These are phyloP conservation scores for Deinandra increscens DNA, from an alignment of 129 eudicot genomes.

Conservation along the genomic window DNA sequence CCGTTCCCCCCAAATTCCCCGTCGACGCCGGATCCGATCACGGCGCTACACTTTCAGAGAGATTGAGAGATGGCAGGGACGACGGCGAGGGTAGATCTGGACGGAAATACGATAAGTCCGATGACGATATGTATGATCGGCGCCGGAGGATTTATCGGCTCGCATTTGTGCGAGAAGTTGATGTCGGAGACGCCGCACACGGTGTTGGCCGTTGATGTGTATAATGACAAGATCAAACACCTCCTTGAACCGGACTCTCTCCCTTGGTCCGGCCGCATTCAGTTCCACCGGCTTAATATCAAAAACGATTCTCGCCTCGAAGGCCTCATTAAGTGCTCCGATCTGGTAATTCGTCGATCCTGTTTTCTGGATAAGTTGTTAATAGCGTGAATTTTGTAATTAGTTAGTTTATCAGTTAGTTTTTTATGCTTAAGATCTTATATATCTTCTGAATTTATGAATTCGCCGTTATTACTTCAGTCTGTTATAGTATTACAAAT, in stretches of 20 bases:
- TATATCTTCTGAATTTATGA: not conserved
- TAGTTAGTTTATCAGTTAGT: not conserved
- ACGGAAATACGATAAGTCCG: constrained; percentile 73
- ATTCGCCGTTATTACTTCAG: not conserved
- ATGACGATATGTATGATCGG: constrained; percentile 96
- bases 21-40: constrained; percentile 24
- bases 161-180: constrained; percentile 92
- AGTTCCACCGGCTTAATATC: constrained; percentile 89
- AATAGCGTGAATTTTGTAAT: not conserved
- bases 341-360: constrained; percentile 56
- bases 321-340: constrained; percentile 91
- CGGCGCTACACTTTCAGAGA: not conserved
- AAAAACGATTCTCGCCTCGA: constrained; percentile 96
- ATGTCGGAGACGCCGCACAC: constrained; percentile 79
- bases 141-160: constrained; percentile 99
- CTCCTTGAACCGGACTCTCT: constrained; percentile 68
- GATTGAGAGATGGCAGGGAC: constrained; percentile 19
- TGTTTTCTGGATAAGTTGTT: not conserved
- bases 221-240: constrained; percentile 93
- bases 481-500: not conserved
- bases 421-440: not conserved
- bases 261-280: constrained; percentile 79
- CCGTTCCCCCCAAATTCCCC: constrained; percentile 22
- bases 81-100: constrained; percentile 76
- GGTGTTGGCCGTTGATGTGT: constrained; percentile 91